Evolutionary conservation across 257 asterid species (phyloP).

Genomic region (Solanum bulbocastanum): DNA sequence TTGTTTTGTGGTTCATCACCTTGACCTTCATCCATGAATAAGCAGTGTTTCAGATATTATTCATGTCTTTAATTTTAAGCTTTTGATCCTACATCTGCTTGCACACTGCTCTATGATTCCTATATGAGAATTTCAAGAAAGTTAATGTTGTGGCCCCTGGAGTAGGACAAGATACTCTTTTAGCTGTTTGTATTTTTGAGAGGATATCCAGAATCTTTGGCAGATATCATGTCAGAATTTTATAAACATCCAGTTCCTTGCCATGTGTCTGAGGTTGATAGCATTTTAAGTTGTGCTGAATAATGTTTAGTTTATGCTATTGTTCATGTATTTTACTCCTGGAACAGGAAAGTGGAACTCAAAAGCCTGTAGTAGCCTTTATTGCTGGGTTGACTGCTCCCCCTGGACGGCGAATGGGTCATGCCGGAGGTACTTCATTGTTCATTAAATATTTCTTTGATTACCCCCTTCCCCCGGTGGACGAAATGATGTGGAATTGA

Average conservation of each 20-base stretch:
- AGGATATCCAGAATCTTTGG: neutral
- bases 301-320: neutral
- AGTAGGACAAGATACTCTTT: neutral
- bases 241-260: neutral
- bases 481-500: neutral
- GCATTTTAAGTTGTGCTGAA: neutral
- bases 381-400: conserved; percentile 99
- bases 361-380: conserved; percentile 85
- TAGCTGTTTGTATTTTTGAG: neutral
- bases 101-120: neutral
- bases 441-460: neutral
- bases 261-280: neutral
- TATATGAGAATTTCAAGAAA: neutral
- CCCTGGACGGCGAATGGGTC: conserved; percentile 97
- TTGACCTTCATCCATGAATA: neutral
- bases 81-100: neutral
- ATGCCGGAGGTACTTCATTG: conserved; percentile 74
- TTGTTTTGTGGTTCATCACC: neutral
- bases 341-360: conserved; percentile 84
- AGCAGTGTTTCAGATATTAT: neutral
- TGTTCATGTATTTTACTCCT: neutral
- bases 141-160: neutral
- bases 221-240: neutral
- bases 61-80: neutral
- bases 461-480: neutral